Evolutionary conservation across 306 rosid genomes (phyloP), one percentile per base, ranked within the genome.

Genomic region (Rosa persica): DNA sequence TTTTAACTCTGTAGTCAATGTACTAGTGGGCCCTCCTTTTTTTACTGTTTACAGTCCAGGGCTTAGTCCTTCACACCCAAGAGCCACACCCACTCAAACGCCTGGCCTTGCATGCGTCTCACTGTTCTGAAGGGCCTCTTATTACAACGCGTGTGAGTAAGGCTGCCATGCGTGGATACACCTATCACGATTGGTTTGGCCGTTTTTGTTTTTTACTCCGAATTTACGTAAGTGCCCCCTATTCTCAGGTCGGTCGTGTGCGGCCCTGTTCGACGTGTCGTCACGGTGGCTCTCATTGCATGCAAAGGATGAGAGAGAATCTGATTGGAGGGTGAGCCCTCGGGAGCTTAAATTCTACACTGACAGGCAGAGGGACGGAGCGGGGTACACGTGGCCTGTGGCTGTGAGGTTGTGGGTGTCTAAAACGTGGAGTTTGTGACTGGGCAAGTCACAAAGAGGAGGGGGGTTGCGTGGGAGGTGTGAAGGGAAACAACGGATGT

Each of bases 151-250:
- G 90, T 90, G 91, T 85, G 88, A 70, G 38, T 48, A 40, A 78
- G 90, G 76, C 82, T 69, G 71, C 72, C 96, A 91, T 91, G 96
- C 96, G 91, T 89, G 92, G 79, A 71, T 86, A 92, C 98, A 91
- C 93, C 91, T 91, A 91, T 83, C 76, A 77, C 80, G 76, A 81
- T 83, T 86, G 91, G 86, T 75, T 87, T 89, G 86, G 83, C 77
- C 64, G 12, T 67, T 80, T 64, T 66, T 72, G 80, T 66, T 76
- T 76, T 51, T 54, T 67, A 10, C 65, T 7, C 47, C 0, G 0
- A 0, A 60, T 51, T 83, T 76, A 19, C 79, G 54, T 20, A 36
- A 67, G 4, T 25, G 27, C 60, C 43, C 43, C 65, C 38, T 5
- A 40, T 20, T 27, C 76, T 25, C 22, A 20, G 36, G 81, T 80